Evolutionary conservation across 176 grass and related monocot genomes (phyloP).

Genomic region (Hsuehochloa calcarea): DNA sequence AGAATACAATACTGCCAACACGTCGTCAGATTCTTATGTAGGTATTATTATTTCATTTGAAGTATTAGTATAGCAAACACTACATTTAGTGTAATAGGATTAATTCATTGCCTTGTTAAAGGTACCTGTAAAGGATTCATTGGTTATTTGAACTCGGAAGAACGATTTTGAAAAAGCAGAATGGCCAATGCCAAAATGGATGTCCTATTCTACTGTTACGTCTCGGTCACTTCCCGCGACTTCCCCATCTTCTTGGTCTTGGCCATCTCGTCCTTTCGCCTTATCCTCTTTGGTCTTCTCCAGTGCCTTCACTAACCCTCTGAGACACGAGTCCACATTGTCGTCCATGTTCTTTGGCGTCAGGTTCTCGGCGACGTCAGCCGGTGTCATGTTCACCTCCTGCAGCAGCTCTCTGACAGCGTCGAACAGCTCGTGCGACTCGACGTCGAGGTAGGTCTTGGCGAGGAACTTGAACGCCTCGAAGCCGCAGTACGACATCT

Average conservation of each 20-base stretch:
- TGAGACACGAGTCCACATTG: conserved; percentile 31
- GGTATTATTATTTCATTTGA: too few relatives aligned
- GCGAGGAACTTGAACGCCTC: conserved; percentile 56
- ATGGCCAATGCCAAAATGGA: background rate
- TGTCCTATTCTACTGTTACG: background rate
- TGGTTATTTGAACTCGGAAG: background rate
- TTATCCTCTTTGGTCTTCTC: conserved; percentile 45
- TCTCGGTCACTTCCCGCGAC: background rate
- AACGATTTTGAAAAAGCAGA: background rate
- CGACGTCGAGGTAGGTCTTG: conserved; percentile 45
- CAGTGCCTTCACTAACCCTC: conserved; percentile 27
- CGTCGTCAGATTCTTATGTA: too few relatives aligned
- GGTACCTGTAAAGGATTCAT: too few relatives aligned
- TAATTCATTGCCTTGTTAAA: too few relatives aligned
- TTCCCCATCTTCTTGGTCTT: background rate
- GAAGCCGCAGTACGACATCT: conserved; percentile 73
- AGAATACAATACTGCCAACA: too few relatives aligned
- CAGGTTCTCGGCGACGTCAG: conserved; percentile 65
- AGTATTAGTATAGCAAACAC: too few relatives aligned
- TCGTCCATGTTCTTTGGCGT: conserved; percentile 46
- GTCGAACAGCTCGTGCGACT: conserved; percentile 20
- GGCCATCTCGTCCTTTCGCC: background rate
- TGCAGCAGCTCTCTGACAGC: conserved; percentile 7
- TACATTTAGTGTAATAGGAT: too few relatives aligned
- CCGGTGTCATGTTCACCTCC: conserved; percentile 59